Evolutionary conservation across 805 yeast species (phyloP).

Genomic region (Candida schatavii): DNA sequence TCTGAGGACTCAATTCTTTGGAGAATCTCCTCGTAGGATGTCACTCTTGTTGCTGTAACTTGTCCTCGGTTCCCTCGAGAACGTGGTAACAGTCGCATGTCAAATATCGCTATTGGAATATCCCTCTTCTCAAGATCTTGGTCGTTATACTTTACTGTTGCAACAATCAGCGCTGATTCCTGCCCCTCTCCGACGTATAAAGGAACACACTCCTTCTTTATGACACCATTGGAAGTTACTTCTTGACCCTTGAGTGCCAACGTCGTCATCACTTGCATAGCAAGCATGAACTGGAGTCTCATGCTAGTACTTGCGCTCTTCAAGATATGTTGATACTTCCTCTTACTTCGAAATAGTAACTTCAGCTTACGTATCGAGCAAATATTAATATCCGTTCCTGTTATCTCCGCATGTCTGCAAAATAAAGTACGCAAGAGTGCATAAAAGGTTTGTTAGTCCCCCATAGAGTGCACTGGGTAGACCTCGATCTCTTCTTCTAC

Average conservation of each 20-base stretch:
- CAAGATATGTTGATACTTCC: too few relatives aligned
- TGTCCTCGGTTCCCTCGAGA: neutral
- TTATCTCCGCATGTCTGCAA: too few relatives aligned
- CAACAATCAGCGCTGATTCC: neutral
- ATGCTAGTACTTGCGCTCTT: too few relatives aligned
- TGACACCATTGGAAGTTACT: neutral
- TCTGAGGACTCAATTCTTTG: neutral
- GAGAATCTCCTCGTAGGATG: neutral
- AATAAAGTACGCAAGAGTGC: too few relatives aligned
- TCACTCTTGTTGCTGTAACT: neutral
- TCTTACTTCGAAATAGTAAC: too few relatives aligned
- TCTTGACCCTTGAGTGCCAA: neutral
- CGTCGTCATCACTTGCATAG: too few relatives aligned
- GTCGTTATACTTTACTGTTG: neutral
- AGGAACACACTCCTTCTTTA: neutral
- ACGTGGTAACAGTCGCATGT: neutral
- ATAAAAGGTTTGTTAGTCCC: too few relatives aligned
- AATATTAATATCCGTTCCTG: too few relatives aligned
- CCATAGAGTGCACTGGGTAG: constrained; percentile 2
- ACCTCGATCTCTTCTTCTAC: constrained; percentile 5
- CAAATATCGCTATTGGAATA: neutral
- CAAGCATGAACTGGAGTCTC: too few relatives aligned
- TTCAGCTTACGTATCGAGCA: too few relatives aligned
- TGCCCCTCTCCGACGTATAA: neutral
- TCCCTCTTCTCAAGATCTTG: neutral